Percentiles rank a stretch among this genome's conserved stretches.
These are phyloP conservation scores for Pneumocystis sp. DNA, from an alignment of 1,139 yeast species.

Conservation along the genomic window DNA sequence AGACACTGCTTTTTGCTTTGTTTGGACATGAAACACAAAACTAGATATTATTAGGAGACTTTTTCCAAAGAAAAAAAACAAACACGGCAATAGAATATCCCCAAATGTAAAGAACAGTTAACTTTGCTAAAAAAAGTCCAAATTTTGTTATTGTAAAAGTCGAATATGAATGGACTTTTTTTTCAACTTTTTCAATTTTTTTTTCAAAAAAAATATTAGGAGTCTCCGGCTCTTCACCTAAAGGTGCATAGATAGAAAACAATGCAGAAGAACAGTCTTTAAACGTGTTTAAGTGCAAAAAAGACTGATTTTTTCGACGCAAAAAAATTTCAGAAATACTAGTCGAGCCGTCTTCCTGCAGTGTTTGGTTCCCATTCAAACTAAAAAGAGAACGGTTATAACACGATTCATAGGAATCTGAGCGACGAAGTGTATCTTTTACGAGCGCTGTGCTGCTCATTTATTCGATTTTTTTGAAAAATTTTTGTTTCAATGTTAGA, in stretches of 20 bases:
- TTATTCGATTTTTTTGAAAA: not conserved
- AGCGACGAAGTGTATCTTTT: not conserved
- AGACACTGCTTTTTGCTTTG: not conserved
- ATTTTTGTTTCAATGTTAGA: not conserved
- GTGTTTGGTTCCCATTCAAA: not conserved
- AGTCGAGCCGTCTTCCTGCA: not conserved
- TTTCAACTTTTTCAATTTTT: not conserved
- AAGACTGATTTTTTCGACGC: not conserved
- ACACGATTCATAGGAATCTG: not conserved
- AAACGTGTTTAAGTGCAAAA: not conserved
- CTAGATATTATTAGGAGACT: not conserved
- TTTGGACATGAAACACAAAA: not conserved
- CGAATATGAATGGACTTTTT: not conserved
- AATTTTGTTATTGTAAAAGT: not conserved
- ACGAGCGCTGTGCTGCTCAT: not conserved
- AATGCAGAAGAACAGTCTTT: not conserved
- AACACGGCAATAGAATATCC: not conserved
- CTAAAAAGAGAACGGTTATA: not conserved
- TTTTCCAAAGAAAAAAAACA: not conserved
- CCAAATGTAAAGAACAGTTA: not conserved
- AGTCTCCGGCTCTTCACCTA: not conserved
- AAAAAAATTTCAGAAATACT: not conserved
- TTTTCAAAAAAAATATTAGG: not conserved
- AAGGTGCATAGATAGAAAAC: not conserved
- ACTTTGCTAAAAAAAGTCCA: not conserved